These are phyloP conservation scores for Dryas octopetala DNA, from an alignment of 306 rosid species.

Conservation along the genomic window DNA sequence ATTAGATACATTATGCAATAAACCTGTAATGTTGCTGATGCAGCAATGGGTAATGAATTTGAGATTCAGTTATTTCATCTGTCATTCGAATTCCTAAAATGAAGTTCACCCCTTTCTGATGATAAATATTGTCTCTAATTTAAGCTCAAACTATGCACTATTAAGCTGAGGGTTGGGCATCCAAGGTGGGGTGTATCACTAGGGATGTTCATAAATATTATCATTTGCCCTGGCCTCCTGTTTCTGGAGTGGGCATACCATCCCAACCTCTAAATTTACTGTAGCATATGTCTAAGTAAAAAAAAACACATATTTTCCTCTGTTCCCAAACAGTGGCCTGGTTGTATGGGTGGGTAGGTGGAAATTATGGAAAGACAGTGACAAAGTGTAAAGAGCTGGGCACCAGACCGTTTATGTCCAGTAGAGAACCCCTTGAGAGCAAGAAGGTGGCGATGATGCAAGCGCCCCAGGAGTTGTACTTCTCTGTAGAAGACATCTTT, in stretches of 20 bases:
- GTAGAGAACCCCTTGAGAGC: slow-evolving; percentile 71
- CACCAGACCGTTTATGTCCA: slow-evolving; percentile 60
- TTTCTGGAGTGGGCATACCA: not conserved
- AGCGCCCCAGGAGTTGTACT: slow-evolving; percentile 74
- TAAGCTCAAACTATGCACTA: not conserved
- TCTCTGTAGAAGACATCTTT: slow-evolving; percentile 55
- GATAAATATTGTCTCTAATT: not conserved
- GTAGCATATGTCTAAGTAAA: not conserved
- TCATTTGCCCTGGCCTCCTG: not conserved
- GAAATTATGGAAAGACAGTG: not conserved
- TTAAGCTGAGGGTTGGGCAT: not conserved
- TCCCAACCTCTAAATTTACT: not conserved
- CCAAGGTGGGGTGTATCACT: not conserved
- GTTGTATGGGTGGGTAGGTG: not conserved
- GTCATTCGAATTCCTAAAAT: not conserved
- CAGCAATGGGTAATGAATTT: not conserved
- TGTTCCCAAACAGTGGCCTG: not conserved
- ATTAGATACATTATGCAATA: not conserved
- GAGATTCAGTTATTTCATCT: not conserved
- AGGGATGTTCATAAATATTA: not conserved
- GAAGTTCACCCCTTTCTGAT: not conserved
- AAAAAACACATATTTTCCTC: not conserved
- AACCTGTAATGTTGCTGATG: not conserved
- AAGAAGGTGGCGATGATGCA: slow-evolving; percentile 95
- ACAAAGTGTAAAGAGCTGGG: not conserved